Evolutionary conservation across 345 rosid genomes (phyloP).

Genomic region (Aurinia saxatilis): DNA sequence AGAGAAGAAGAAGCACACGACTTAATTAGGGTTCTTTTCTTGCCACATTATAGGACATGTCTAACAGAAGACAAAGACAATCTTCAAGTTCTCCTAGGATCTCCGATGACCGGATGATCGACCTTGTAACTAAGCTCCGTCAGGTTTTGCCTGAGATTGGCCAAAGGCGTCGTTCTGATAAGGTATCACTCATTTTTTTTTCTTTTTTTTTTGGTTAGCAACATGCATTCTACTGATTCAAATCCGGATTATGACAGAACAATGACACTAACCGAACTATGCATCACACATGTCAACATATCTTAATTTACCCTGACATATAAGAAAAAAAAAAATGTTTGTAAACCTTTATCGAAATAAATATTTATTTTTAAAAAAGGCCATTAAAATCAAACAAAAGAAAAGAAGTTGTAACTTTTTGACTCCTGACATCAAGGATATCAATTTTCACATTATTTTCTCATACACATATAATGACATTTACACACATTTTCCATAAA

Average conservation of each 20-base stretch:
- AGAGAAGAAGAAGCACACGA: neutral
- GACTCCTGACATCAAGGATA: slow-evolving; percentile 30
- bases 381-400: slow-evolving; percentile 2
- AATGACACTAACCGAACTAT: too few relatives aligned
- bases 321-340: too few relatives aligned
- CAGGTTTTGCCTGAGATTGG: slow-evolving; percentile 87
- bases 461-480: neutral
- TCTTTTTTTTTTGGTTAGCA: too few relatives aligned
- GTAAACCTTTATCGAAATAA: neutral
- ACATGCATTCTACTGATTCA: too few relatives aligned
- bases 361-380: neutral
- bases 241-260: too few relatives aligned
- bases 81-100: slow-evolving; percentile 53
- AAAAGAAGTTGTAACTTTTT: slow-evolving; percentile 22
- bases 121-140: slow-evolving; percentile 77
- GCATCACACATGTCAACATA: too few relatives aligned
- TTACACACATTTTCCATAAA: neutral
- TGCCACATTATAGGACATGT: slow-evolving; percentile 40
- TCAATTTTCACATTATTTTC: neutral
- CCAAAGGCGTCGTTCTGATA: slow-evolving; percentile 60
- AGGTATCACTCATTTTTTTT: slow-evolving; percentile 37
- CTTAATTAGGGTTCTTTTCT: neutral
- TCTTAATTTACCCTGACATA: too few relatives aligned
- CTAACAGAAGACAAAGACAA: slow-evolving; percentile 83
- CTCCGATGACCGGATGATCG: slow-evolving; percentile 83